These are phyloP conservation scores for Penicillium robsamsonii DNA, from an alignment of 495 filamentous ascomycete genomes.

Conservation along the genomic window DNA sequence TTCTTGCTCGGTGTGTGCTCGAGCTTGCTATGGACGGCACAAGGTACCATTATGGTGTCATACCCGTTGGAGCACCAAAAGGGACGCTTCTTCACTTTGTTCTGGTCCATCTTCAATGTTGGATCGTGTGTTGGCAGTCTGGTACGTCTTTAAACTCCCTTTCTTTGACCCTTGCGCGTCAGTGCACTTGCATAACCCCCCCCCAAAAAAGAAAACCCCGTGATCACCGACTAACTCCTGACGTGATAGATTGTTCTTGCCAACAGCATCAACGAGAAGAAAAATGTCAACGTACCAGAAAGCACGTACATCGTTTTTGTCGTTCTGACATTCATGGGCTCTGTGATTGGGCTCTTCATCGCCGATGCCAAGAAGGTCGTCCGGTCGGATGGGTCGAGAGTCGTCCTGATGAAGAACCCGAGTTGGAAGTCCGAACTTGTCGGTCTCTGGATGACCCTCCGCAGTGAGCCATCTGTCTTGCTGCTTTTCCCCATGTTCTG, in stretches of 20 bases:
- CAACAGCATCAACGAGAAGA: slow-evolving; percentile 34
- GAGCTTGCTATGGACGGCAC: slow-evolving; percentile 46
- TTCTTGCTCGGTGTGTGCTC: slow-evolving; percentile 44
- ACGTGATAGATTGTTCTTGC: slow-evolving; percentile 33
- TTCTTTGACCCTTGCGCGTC: no score
- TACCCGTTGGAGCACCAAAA: slow-evolving; percentile 44
- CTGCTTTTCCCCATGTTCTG: slow-evolving; percentile 49
- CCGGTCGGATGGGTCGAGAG: slow-evolving; percentile 67
- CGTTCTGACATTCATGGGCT: slow-evolving; percentile 45
- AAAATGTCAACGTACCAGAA: slow-evolving; percentile 34
- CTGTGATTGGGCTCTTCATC: slow-evolving; percentile 52
- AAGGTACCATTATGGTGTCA: slow-evolving; percentile 51
- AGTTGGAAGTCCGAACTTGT: slow-evolving; percentile 50
- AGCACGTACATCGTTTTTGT: slow-evolving; percentile 49
- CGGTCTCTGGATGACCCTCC: slow-evolving; percentile 35
- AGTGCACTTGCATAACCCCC: no score
- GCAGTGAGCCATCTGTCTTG: slow-evolving; percentile 34
- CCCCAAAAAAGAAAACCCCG: background rate
- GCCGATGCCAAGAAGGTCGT: slow-evolving; percentile 62
- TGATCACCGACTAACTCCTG: background rate
- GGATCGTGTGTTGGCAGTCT: slow-evolving; percentile 45
- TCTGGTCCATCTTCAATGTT: slow-evolving; percentile 52
- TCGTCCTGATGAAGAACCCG: slow-evolving; percentile 81
- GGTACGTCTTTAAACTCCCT: slow-evolving; percentile 12
- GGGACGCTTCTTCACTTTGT: slow-evolving; percentile 44